Percentiles rank a stretch among this genome's conserved stretches.
phyloP scores from a whole-genome alignment of 306 rosid genomes.

The Casuarina glauca region DNA sequence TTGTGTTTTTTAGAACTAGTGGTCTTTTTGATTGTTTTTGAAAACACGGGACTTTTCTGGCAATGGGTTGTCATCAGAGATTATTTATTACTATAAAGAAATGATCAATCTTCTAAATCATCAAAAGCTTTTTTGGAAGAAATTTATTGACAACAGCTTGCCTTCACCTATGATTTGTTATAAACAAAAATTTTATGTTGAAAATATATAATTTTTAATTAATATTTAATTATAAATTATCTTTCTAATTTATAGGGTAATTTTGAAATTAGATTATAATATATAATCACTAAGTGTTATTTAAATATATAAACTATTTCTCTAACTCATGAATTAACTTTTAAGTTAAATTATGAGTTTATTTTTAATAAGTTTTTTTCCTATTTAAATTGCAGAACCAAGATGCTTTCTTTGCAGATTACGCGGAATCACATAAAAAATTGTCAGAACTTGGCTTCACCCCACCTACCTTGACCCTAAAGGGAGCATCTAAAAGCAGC shows the following conservation, averaged over 20 bases:
- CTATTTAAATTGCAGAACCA: conserved; percentile 46
- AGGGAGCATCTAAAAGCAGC: background rate
- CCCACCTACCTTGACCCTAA: conserved; percentile 8
- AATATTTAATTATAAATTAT: too few relatives aligned
- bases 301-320: too few relatives aligned
- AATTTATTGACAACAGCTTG: background rate
- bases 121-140: background rate
- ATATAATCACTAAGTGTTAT: too few relatives aligned
- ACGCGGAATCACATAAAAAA: conserved; percentile 78
- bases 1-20: too few relatives aligned
- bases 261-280: too few relatives aligned
- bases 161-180: background rate
- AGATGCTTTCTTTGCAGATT: conserved; percentile 64
- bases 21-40: background rate
- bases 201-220: too few relatives aligned
- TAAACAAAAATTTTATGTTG: too few relatives aligned
- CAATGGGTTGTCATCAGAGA: background rate
- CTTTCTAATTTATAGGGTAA: too few relatives aligned
- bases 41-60: background rate
- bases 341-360: too few relatives aligned
- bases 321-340: too few relatives aligned
- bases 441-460: too few relatives aligned
- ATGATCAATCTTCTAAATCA: background rate
- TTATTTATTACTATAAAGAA: background rate
- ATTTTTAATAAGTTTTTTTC: background rate